These are phyloP conservation scores for Clonostachys chloroleuca DNA, from an alignment of 2,329 filamentous ascomycete species.

Conservation along the genomic window DNA sequence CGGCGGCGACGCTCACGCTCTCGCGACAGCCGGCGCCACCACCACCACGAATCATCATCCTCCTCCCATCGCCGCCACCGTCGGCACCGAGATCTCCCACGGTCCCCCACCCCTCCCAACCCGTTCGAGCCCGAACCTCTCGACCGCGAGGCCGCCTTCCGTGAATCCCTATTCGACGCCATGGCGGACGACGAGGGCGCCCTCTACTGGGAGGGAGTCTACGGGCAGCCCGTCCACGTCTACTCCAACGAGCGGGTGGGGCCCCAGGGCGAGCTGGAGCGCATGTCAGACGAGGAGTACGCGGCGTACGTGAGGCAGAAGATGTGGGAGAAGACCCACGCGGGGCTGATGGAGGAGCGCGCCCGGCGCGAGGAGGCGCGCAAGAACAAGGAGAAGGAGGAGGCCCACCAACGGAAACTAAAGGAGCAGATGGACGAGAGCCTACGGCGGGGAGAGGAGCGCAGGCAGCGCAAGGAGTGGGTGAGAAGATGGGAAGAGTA, in stretches of 20 bases:
- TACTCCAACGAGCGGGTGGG: constrained; percentile 49
- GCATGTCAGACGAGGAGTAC: constrained; percentile 92
- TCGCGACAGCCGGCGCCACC: constrained; percentile 3
- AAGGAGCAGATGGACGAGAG: constrained; percentile 65
- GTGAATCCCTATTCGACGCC: constrained; percentile 92
- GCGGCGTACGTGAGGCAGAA: constrained; percentile 75
- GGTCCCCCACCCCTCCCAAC: constrained; percentile 40
- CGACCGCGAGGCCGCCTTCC: constrained; percentile 74
- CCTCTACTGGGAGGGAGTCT: constrained; percentile 92
- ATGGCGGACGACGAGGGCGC: constrained; percentile 96
- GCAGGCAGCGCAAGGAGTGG: constrained; percentile 51
- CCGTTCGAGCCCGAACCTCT: constrained; percentile 42
- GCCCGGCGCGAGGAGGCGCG: constrained; percentile 53
- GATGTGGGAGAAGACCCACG: constrained; percentile 96
- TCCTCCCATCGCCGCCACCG: constrained; percentile 15
- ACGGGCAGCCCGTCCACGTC: constrained; percentile 87
- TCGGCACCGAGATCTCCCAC: constrained; percentile 19
- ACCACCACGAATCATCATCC: constrained; percentile 4
- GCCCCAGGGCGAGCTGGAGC: constrained; percentile 59
- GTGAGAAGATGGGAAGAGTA: constrained; percentile 63
- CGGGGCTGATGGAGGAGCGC: constrained; percentile 75
- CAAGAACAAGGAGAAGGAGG: constrained; percentile 44
- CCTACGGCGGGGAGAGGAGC: constrained; percentile 61
- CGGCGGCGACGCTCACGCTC: constrained; percentile 10
- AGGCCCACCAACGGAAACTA: constrained; percentile 44